phyloP scores from a whole-genome alignment of 2,329 filamentous ascomycete genomes.

The Neonectria sp. region DNA sequence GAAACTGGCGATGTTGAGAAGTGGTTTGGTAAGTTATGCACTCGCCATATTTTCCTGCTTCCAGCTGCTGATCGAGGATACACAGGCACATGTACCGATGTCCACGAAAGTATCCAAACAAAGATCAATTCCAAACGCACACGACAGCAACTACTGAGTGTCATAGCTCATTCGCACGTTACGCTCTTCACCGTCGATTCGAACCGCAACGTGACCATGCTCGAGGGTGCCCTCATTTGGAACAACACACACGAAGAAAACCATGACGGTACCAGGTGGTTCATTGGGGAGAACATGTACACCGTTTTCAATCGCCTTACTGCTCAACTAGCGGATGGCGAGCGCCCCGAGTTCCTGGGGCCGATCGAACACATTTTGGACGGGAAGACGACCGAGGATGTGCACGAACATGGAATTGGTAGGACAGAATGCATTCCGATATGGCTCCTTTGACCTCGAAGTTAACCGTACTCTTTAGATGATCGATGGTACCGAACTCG shows the following conservation, averaged over 20 bases:
- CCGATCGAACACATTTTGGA: constrained; percentile 76
- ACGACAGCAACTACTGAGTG: constrained; percentile 79
- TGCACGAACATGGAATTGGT: constrained; percentile 74
- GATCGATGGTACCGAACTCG: constrained; percentile 80
- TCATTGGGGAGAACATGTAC: constrained; percentile 75
- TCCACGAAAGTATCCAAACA: constrained; percentile 80
- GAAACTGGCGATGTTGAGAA: constrained; percentile 79
- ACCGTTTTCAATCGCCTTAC: constrained; percentile 72
- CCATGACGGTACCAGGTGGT: constrained; percentile 61
- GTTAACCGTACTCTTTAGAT: constrained; percentile 53
- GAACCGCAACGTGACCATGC: constrained; percentile 73
- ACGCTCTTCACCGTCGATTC: constrained; percentile 82
- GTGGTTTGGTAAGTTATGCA: constrained; percentile 75
- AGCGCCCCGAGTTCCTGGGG: constrained; percentile 65
- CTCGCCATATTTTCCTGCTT: background rate
- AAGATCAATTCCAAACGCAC: constrained; percentile 76
- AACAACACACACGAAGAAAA: constrained; percentile 58
- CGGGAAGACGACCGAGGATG: constrained; percentile 72
- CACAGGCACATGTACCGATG: constrained; percentile 79
- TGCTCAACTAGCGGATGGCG: constrained; percentile 58
- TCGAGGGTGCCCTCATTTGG: constrained; percentile 78
- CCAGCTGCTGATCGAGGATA: background rate
- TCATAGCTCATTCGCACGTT: constrained; percentile 82
- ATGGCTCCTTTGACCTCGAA: background rate
- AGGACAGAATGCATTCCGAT: constrained; percentile 38